Percentiles rank a stretch among this genome's conserved stretches.
phyloP scores from a whole-genome alignment of 2,329 filamentous ascomycete genomes.

The Colletotrichum spaethianum region DNA sequence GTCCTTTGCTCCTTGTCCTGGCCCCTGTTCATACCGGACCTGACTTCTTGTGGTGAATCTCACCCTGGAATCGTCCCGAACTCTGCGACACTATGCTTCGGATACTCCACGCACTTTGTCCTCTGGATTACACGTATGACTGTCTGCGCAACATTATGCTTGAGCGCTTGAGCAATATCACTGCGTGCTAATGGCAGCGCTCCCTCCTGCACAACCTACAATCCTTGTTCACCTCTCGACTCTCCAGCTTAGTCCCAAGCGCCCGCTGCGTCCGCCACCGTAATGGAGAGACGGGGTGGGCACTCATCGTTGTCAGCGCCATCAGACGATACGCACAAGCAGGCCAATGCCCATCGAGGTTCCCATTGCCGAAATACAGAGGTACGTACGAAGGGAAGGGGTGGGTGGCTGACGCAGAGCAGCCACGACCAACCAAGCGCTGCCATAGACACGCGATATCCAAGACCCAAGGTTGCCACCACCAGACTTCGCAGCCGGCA shows the following conservation, averaged over 20 bases:
- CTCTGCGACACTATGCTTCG: conserved; percentile 25
- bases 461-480: neutral
- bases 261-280: conserved; percentile 24
- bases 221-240: conserved; percentile 19
- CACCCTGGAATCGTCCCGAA: conserved; percentile 26
- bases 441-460: conserved; percentile 2
- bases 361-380: neutral
- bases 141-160: neutral
- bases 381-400: neutral
- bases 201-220: conserved; percentile 18
- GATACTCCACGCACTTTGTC: conserved; percentile 14
- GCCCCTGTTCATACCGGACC: conserved; percentile 2
- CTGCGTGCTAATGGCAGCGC: conserved; percentile 9
- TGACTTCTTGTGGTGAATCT: conserved; percentile 3
- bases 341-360: neutral
- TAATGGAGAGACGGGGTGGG: conserved; percentile 8
- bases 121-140: conserved; percentile 1
- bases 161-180: neutral
- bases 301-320: conserved; percentile 9
- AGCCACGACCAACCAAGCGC: neutral
- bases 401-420: neutral
- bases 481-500: neutral
- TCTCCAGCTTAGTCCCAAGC: conserved; percentile 5
- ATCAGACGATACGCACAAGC: neutral
- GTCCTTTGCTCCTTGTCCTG: neutral